Evolutionary conservation across 495 filamentous ascomycete species (phyloP).

Genomic region (Daldinia vernicosa): DNA sequence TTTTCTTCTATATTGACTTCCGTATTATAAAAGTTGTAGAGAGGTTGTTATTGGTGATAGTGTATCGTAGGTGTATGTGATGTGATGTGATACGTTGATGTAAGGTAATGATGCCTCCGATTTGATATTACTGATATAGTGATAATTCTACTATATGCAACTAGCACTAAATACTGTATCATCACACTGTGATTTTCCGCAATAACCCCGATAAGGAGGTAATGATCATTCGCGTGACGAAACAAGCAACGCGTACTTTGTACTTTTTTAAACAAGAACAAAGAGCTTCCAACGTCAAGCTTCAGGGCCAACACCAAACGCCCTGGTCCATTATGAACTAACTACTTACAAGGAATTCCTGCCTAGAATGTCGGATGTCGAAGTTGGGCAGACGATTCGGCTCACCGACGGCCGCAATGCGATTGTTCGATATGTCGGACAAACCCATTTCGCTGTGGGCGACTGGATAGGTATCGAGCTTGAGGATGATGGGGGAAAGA

Average conservation of each 20-base stretch:
- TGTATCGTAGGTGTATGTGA: too few species aligned
- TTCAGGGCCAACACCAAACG: conserved; percentile 20
- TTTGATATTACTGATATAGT: neutral
- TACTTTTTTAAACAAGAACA: conserved; percentile 25
- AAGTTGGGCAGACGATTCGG: conserved; percentile 63
- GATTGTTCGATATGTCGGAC: conserved; percentile 81
- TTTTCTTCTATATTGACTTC: neutral
- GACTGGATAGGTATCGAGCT: conserved; percentile 94
- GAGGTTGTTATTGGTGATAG: too few species aligned
- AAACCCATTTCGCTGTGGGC: conserved; percentile 78
- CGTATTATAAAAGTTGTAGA: neutral
- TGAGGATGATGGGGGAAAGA: conserved; percentile 84
- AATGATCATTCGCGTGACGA: conserved; percentile 43
- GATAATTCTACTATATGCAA: neutral
- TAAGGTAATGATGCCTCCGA: neutral
- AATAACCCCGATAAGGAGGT: conserved; percentile 14
- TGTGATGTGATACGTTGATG: neutral
- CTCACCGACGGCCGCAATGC: conserved; percentile 79
- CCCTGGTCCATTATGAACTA: conserved; percentile 40
- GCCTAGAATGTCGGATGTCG: conserved; percentile 54
- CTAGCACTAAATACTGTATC: neutral
- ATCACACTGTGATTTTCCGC: conserved; percentile 16
- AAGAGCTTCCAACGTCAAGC: conserved; percentile 23
- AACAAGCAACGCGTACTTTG: conserved; percentile 27
- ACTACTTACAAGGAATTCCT: conserved; percentile 25